Evolutionary conservation across 2,329 filamentous ascomycete genomes (phyloP).

Genomic region (Neofusicoccum cordaticola): DNA sequence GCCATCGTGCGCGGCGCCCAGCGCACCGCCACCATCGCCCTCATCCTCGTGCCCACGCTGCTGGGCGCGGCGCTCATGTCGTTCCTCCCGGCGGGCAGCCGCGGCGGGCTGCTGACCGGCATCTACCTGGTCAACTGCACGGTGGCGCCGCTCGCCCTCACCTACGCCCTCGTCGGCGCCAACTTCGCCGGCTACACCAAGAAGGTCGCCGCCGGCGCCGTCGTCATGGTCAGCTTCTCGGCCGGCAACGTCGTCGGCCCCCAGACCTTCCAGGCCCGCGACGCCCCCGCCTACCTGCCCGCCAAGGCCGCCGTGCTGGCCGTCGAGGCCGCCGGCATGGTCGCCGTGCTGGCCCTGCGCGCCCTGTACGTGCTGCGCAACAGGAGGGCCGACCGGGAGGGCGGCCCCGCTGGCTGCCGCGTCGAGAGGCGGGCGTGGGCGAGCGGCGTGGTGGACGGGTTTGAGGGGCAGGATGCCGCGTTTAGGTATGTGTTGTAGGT

Average conservation of each 20-base stretch:
- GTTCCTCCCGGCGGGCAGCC: conserved; percentile 18
- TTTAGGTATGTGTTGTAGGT: conserved; percentile 2
- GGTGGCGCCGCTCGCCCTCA: background rate
- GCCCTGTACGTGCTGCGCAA: background rate
- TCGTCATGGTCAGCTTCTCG: conserved; percentile 39
- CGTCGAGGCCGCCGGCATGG: background rate
- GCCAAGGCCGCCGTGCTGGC: conserved; percentile 43
- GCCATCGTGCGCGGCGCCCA: conserved; percentile 28
- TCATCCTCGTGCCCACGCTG: conserved; percentile 26
- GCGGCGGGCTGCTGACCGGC: conserved; percentile 18
- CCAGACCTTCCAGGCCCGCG: conserved; percentile 28
- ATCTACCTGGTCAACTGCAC: conserved; percentile 10
- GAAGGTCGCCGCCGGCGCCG: conserved; percentile 35
- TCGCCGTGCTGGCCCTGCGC: background rate
- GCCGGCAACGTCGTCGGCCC: conserved; percentile 42
- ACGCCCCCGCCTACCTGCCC: conserved; percentile 31
- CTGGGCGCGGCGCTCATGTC: conserved; percentile 7
- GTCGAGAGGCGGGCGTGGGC: background rate
- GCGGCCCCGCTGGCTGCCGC: background rate
- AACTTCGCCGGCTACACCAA: conserved; percentile 36
- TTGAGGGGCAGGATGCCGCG: background rate
- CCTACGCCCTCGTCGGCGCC: conserved; percentile 7
- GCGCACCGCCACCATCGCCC: conserved; percentile 38
- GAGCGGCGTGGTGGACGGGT: background rate
- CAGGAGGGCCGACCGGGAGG: background rate